Evolutionary conservation across 192 early-diverging fungal genomes (phyloP).

Genomic region (Linnemannia elongata): DNA sequence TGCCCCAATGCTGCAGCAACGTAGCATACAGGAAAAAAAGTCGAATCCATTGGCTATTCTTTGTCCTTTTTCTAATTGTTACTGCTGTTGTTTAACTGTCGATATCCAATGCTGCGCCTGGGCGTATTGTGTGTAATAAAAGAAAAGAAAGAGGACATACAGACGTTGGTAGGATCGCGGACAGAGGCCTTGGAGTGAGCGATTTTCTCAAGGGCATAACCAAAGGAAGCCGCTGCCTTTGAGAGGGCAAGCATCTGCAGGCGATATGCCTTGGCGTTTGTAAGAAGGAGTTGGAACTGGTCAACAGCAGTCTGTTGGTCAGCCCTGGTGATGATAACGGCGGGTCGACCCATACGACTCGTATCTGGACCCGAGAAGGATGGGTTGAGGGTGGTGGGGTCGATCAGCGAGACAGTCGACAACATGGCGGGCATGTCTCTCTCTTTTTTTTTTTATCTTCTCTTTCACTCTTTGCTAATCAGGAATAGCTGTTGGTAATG

Average conservation of each 20-base stretch:
- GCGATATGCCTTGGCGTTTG: conserved; percentile 60
- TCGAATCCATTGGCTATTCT: not conserved
- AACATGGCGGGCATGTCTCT: conserved; percentile 39
- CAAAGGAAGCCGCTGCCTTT: conserved; percentile 63
- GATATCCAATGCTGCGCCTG: too few species aligned
- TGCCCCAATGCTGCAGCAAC: too few species aligned
- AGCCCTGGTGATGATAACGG: conserved; percentile 52
- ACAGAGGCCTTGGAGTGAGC: conserved; percentile 61
- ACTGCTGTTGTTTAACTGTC: not conserved
- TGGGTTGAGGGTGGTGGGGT: conserved; percentile 49
- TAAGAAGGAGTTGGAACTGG: conserved; percentile 52
- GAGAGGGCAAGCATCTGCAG: conserved; percentile 61
- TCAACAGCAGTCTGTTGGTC: conserved; percentile 60
- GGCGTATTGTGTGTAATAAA: not conserved
- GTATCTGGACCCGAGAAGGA: conserved; percentile 51
- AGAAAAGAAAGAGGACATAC: conserved; percentile 8
- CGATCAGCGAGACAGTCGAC: conserved; percentile 54
- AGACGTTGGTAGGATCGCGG: conserved; percentile 46
- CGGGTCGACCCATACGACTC: conserved; percentile 35
- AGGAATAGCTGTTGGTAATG: not conserved
- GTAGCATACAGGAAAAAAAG: too few species aligned
- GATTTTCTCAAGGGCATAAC: conserved; percentile 60
- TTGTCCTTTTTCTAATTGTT: not conserved
- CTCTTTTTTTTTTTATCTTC: too few species aligned
- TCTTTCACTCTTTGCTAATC: not conserved